These are phyloP conservation scores for Saitozyma podzolica DNA, from an alignment of 768 basidiomycete genomes.

Conservation along the genomic window DNA sequence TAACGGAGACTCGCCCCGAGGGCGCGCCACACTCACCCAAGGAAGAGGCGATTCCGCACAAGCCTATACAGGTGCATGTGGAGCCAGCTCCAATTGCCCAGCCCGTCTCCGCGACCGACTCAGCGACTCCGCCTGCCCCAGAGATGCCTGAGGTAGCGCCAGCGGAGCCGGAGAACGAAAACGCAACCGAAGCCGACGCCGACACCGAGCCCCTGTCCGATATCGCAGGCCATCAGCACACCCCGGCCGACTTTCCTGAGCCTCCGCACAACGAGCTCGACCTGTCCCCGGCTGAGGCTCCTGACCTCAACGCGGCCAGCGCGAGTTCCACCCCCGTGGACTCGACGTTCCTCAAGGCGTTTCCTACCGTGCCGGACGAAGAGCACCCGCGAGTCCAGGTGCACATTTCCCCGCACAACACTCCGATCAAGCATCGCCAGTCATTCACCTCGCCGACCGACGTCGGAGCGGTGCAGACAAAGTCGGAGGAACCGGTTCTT, in stretches of 20 bases:
- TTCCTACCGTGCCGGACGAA: conserved; percentile 46
- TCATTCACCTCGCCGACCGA: neutral
- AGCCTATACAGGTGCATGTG: conserved; percentile 33
- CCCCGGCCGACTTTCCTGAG: conserved; percentile 9
- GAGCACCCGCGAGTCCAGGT: conserved; percentile 42
- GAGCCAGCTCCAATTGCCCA: conserved; percentile 44
- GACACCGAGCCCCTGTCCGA: neutral
- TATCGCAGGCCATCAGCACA: neutral
- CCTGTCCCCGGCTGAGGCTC: neutral
- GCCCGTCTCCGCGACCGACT: conserved; percentile 13
- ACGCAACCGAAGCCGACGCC: neutral
- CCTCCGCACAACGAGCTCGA: conserved; percentile 4
- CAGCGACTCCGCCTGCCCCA: neutral
- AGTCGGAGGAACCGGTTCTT: neutral
- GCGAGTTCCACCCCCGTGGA: conserved; percentile 32
- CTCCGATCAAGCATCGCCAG: conserved; percentile 15
- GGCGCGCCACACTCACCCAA: neutral
- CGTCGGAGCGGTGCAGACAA: neutral
- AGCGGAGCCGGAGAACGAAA: neutral
- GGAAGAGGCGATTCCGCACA: neutral
- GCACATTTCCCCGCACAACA: conserved; percentile 32
- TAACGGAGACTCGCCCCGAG: conserved; percentile 1
- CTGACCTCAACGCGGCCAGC: too few relatives aligned
- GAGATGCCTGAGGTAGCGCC: neutral
- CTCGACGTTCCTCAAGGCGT: conserved; percentile 26